Conservation (phyloP, 345 rosid genomes). For the Salix purpurea region DNA sequence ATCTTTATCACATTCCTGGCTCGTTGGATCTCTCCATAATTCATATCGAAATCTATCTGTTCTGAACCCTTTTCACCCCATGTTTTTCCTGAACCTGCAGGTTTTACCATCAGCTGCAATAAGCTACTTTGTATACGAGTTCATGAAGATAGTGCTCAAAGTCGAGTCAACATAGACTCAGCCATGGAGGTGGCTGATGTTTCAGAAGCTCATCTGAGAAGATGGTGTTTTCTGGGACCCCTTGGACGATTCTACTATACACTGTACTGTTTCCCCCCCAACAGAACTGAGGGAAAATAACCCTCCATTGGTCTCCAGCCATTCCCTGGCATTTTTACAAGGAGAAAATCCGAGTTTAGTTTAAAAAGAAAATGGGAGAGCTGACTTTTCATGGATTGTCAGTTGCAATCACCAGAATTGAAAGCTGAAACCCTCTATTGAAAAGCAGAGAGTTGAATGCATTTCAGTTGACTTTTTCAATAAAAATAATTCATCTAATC, state of each 20-base stretch:
- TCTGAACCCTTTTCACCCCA: not conserved
- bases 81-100: slow-evolving; percentile 33
- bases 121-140: slow-evolving; percentile 80
- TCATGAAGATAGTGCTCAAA: slow-evolving; percentile 83
- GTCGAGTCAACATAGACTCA: slow-evolving; percentile 49
- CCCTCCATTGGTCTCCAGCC: not conserved
- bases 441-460: not conserved
- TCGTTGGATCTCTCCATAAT: no score
- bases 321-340: not conserved
- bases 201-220: not conserved
- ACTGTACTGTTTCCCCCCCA: no score
- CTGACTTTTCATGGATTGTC: not conserved
- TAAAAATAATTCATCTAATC: not conserved
- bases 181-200: not conserved
- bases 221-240: not conserved
- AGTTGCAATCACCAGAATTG: not conserved
- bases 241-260: not conserved
- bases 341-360: not conserved
- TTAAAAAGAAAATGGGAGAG: not conserved
- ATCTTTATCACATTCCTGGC: no score
- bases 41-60: not conserved
- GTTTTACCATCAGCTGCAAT: slow-evolving; percentile 90
- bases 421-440: not conserved
- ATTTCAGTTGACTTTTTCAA: not conserved
- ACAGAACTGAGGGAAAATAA: not conserved